These are phyloP conservation scores for Penicillium sp. DNA, from an alignment of 2,329 filamentous ascomycete species.

Conservation along the genomic window DNA sequence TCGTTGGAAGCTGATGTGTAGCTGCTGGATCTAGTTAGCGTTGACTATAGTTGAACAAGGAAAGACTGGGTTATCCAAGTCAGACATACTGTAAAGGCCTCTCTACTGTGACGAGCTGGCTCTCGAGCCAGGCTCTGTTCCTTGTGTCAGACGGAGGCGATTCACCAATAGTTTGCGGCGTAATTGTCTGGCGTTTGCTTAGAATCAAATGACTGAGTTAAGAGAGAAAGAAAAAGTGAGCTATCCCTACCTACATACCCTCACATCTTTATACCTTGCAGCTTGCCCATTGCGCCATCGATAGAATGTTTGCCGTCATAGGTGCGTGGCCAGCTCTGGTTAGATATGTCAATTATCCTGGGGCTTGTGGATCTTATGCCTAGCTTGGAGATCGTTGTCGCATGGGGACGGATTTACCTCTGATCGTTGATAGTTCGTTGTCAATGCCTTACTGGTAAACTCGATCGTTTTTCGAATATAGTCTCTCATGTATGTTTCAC, in stretches of 20 bases:
- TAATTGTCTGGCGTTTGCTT: not conserved
- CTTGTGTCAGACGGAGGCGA: not conserved
- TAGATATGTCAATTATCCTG: not conserved
- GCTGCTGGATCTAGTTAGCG: too few species aligned
- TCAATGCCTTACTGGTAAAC: not conserved
- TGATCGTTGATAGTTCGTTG: not conserved
- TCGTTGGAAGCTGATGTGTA: too few species aligned
- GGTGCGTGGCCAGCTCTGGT: not conserved
- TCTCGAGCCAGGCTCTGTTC: not conserved
- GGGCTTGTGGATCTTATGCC: not conserved
- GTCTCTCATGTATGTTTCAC: not conserved
- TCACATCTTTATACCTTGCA: not conserved
- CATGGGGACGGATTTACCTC: not conserved
- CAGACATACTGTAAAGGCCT: not conserved
- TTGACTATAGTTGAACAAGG: not conserved
- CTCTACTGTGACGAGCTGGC: not conserved
- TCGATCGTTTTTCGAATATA: not conserved
- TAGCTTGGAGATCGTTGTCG: not conserved
- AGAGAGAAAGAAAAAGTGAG: not conserved
- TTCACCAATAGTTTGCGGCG: not conserved
- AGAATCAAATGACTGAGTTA: not conserved
- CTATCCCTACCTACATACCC: not conserved
- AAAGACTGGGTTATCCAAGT: not conserved
- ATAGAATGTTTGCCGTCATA: slow-evolving; percentile 17
- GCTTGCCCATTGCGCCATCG: slow-evolving; percentile 18